A percentile compares a stretch with the other conserved stretches of the same genome.
Conservation (phyloP, 495 filamentous ascomycete species). For the Lophiotrema nucula region DNA sequence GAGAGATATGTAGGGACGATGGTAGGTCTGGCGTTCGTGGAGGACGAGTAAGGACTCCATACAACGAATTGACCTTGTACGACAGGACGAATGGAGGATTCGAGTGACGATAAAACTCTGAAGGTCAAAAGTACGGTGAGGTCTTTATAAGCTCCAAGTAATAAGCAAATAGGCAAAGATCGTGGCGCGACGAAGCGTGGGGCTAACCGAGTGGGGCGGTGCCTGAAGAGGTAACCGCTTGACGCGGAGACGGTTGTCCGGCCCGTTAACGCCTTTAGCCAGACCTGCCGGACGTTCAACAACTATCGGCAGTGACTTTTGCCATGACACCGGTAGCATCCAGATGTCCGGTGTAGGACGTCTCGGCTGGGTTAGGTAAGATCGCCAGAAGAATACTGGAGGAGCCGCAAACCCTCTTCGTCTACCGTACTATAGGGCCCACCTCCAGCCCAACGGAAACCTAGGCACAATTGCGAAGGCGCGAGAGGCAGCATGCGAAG, state of each 20-base stretch:
- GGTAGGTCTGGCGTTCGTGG: neutral
- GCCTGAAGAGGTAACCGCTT: conserved; percentile 14
- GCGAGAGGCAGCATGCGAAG: too few species aligned
- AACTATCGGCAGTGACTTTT: neutral
- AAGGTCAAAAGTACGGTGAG: neutral
- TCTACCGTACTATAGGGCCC: neutral
- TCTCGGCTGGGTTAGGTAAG: neutral
- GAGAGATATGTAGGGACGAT: neutral
- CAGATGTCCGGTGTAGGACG: neutral
- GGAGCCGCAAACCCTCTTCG: neutral
- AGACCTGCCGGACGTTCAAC: neutral
- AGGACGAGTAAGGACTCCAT: neutral
- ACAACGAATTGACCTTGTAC: neutral
- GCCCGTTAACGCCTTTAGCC: conserved; percentile 16
- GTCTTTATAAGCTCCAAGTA: conserved; percentile 16
- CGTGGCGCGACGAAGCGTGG: conserved; percentile 5
- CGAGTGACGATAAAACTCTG: neutral
- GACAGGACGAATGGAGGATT: neutral
- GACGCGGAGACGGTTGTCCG: conserved; percentile 23
- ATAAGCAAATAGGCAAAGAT: conserved; percentile 11
- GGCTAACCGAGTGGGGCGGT: conserved; percentile 22
- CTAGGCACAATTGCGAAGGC: too few species aligned
- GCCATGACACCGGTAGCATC: neutral
- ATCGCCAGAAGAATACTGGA: neutral
- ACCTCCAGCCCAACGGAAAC: neutral